Percentiles rank a stretch among this genome's conserved stretches.
phyloP scores from a whole-genome alignment of 768 basidiomycete species.

The Amanita molliuscula region DNA sequence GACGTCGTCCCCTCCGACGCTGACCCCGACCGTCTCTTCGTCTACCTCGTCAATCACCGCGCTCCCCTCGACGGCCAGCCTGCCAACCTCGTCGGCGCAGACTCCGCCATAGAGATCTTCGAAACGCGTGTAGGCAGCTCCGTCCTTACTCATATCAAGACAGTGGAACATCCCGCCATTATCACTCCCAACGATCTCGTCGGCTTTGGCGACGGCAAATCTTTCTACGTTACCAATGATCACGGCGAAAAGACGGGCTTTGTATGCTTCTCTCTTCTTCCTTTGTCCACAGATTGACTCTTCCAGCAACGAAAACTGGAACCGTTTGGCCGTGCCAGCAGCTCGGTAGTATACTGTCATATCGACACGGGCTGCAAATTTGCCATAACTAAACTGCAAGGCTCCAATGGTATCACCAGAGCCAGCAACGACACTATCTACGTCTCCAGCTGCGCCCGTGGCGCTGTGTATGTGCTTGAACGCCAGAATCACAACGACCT shows the following conservation, averaged over 20 bases:
- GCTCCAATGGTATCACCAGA: slow-evolving; percentile 53
- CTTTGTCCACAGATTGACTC: not conserved
- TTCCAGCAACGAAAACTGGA: slow-evolving; percentile 18
- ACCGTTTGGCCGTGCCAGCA: slow-evolving; percentile 22
- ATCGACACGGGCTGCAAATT: slow-evolving; percentile 48
- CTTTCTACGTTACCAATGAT: slow-evolving; percentile 67
- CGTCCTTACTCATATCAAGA: slow-evolving; percentile 41
- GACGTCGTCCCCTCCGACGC: slow-evolving; percentile 48
- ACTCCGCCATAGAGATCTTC: slow-evolving; percentile 66
- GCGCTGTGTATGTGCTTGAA: slow-evolving; percentile 44
- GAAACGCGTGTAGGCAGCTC: slow-evolving; percentile 34
- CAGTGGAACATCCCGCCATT: slow-evolving; percentile 45
- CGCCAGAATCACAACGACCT: slow-evolving; percentile 49
- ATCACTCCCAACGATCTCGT: slow-evolving; percentile 63
- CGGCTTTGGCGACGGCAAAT: slow-evolving; percentile 52
- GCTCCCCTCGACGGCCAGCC: slow-evolving; percentile 29
- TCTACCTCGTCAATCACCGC: slow-evolving; percentile 69
- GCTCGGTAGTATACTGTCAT: slow-evolving; percentile 60
- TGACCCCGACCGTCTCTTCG: slow-evolving; percentile 39
- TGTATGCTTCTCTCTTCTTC: slow-evolving; percentile 24
- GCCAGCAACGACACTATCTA: slow-evolving; percentile 57
- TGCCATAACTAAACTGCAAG: slow-evolving; percentile 38
- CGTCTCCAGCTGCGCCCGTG: slow-evolving; percentile 35
- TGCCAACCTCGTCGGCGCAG: slow-evolving; percentile 43
- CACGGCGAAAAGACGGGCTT: slow-evolving; percentile 40